Percentiles rank a stretch among this genome's conserved stretches.
Evolutionary conservation across 148 eudicot species (phyloP).

Genomic region (Vaccinium corymbosum): DNA sequence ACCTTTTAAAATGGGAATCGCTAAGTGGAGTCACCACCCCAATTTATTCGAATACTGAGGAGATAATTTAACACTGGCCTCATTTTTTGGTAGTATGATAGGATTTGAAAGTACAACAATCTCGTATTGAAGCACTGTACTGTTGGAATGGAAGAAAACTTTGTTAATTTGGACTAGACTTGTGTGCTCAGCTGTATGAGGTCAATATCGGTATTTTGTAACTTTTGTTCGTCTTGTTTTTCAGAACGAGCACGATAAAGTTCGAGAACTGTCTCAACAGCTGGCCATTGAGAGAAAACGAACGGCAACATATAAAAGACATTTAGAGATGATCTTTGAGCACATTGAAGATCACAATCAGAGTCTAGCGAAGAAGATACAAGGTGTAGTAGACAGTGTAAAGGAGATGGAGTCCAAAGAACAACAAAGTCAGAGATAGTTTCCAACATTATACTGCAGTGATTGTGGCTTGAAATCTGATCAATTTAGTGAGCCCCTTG

Average conservation of each 20-base stretch:
- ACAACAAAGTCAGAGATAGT: conserved; percentile 41
- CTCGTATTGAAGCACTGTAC: background rate
- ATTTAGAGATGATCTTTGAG: conserved; percentile 77
- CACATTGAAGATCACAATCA: conserved; percentile 90
- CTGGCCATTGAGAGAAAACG: conserved; percentile 77
- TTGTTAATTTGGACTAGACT: background rate
- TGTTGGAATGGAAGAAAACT: background rate
- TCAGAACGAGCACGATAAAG: conserved; percentile 86
- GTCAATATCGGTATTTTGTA: background rate
- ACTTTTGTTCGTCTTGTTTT: conserved; percentile 7
- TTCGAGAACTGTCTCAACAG: conserved; percentile 83
- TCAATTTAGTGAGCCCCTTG: background rate
- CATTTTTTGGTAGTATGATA: background rate
- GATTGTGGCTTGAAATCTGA: background rate
- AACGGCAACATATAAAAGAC: conserved; percentile 77
- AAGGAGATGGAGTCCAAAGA: conserved; percentile 69
- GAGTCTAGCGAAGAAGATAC: conserved; percentile 63
- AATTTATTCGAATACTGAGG: background rate
- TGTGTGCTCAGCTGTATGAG: background rate
- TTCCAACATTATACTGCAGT: conserved; percentile 15
- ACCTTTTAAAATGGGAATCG: background rate
- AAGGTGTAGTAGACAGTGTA: conserved; percentile 57
- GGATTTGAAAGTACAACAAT: background rate
- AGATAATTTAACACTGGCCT: background rate
- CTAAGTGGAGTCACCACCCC: background rate